Evolutionary conservation across 2,329 filamentous ascomycete species (phyloP), one percentile per base, ranked within the genome.

Genomic region (Macrophomina tecta): DNA sequence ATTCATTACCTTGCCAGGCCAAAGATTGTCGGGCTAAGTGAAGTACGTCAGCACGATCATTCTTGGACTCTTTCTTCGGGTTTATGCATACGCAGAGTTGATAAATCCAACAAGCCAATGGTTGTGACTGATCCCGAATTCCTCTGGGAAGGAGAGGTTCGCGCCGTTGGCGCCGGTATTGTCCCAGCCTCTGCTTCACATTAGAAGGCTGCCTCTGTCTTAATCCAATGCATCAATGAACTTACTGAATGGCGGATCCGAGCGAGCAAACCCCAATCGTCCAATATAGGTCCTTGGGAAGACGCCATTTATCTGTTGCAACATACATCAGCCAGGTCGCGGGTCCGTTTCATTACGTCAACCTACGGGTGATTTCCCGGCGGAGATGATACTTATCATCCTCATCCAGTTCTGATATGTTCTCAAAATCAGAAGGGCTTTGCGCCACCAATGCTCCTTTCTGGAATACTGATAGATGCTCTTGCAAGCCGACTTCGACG

Each of bases 371-470:
- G 12, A 82, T 83, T 28, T 83, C 79, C 67, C 88, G 81, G 46
- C 81, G 81, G 23, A 94, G 82, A 16, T 82, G 83, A 30, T 83
- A 79, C 67, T 89, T 86, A 73, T 91, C 90, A 0, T 82, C 80
- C n/a, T 89, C 83, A 64, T 83, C 79, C 1, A 94, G 83, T 8
- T 86, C 85, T 61, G 86, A 79, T 63, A 93, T 83, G 40, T 83
- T 80, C 66, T 91, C 89, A 74, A 85, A 91, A 36, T 83, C 82
- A 5, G 81, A 79, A 0, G 90, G 90, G 70, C 90, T 87, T 75
- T 92, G 90, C 2, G 91, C 91, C 23, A 93, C 85, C 14, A 94
- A 82, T 3, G 91, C 91, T 38, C 90, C 91, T 72, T 89, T 90
- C 60, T 85, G 82, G 60, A 93, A 82, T 12, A 90, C 73, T 4